These are phyloP conservation scores for Trametes coccinea DNA, from an alignment of 768 basidiomycete genomes.

Conservation along the genomic window DNA sequence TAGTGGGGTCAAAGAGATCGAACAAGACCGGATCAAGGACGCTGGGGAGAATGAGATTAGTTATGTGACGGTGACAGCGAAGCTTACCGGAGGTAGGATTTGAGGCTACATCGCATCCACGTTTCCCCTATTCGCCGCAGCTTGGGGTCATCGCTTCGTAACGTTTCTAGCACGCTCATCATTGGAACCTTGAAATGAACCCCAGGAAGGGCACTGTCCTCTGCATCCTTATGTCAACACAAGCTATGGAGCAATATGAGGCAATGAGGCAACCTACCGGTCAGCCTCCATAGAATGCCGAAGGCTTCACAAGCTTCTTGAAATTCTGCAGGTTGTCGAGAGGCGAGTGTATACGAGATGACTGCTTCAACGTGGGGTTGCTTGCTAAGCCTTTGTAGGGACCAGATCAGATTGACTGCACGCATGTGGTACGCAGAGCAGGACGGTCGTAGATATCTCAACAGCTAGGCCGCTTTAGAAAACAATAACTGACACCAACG, in stretches of 20 bases:
- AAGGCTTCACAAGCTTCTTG: conserved; percentile 81
- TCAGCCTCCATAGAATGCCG: conserved; percentile 88
- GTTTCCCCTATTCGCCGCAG: conserved; percentile 84
- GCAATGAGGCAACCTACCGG: conserved; percentile 51
- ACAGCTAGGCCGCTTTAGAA: conserved; percentile 45
- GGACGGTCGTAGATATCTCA: conserved; percentile 70
- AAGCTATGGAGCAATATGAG: not conserved
- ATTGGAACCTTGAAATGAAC: conserved; percentile 82
- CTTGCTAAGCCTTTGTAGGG: conserved; percentile 56
- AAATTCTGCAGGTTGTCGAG: conserved; percentile 46
- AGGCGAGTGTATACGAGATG: conserved; percentile 69
- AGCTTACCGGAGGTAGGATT: conserved; percentile 83
- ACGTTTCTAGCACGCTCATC: conserved; percentile 82
- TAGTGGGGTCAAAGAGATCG: conserved; percentile 71
- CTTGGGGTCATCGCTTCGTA: conserved; percentile 74
- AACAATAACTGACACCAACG: conserved; percentile 8
- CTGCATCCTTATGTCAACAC: conserved; percentile 40
- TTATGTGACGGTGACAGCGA: not conserved
- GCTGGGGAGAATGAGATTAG: conserved; percentile 40
- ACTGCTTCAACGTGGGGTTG: conserved; percentile 76
- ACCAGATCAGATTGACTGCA: conserved; percentile 82
- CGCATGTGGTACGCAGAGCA: conserved; percentile 77
- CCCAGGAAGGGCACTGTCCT: conserved; percentile 81
- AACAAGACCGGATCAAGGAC: conserved; percentile 85
- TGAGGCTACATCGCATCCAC: conserved; percentile 95